Percentiles rank a stretch among this genome's conserved stretches.
Evolutionary conservation across 176 grass and related monocot genomes (phyloP).

Genomic region (Bromus sterilis): DNA sequence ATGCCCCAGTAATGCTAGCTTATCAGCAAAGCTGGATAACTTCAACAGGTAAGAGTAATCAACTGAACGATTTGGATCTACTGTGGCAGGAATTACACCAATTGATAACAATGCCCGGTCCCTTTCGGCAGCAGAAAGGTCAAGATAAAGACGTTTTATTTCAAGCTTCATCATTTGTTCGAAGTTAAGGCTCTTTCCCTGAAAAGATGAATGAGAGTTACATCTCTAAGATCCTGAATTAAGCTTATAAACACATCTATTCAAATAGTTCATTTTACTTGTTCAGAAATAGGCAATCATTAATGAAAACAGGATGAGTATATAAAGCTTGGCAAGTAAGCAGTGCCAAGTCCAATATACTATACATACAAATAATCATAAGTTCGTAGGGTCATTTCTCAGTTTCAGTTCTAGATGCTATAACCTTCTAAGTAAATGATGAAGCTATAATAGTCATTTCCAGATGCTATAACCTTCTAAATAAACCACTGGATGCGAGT

Average conservation of each 20-base stretch:
- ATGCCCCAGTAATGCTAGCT: constrained; percentile 75
- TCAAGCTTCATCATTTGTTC: constrained; percentile 91
- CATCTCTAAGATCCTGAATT: background rate
- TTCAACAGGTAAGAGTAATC: constrained; percentile 77
- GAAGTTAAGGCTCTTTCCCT: constrained; percentile 67
- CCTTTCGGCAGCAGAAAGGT: constrained; percentile 86
- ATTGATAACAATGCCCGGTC: constrained; percentile 79
- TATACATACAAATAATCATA: background rate
- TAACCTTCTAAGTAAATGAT: background rate
- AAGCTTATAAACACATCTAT: background rate
- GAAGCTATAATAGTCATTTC: background rate
- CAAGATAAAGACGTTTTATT: constrained; percentile 73
- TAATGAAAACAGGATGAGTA: constrained; percentile 5
- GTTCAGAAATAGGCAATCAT: constrained; percentile 3
- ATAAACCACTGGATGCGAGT: background rate
- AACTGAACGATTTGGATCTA: constrained; percentile 76
- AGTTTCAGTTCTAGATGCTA: constrained; percentile 3
- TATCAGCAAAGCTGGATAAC: constrained; percentile 74
- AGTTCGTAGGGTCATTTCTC: background rate
- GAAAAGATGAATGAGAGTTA: constrained; percentile 39
- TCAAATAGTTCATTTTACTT: background rate
- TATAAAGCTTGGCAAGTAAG: background rate
- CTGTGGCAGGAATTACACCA: constrained; percentile 84
- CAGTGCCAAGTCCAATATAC: background rate
- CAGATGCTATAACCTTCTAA: constrained; percentile 10